phyloP scores from a whole-genome alignment of 306 rosid species.

The Cucumis hystrix region DNA sequence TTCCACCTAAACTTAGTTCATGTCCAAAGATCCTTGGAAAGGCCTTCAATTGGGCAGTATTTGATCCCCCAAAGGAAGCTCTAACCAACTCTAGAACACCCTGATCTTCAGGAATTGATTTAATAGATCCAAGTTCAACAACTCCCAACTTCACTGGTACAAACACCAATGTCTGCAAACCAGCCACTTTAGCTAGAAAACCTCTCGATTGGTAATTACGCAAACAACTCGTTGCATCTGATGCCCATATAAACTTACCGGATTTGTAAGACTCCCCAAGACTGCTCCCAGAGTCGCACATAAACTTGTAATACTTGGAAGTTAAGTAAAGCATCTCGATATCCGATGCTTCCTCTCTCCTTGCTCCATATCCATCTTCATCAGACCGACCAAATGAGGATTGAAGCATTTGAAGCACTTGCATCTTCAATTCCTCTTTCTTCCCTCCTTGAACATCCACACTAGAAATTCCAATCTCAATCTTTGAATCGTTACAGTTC shows the following conservation, averaged over 20 bases:
- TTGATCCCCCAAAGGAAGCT: conserved; percentile 37
- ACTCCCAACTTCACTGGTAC: conserved; percentile 69
- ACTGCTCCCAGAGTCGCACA: conserved; percentile 36
- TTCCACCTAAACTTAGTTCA: conserved; percentile 59
- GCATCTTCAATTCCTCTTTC: conserved; percentile 35
- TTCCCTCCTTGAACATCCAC: conserved; percentile 20
- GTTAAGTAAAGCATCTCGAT: conserved; percentile 58
- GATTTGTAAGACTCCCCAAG: conserved; percentile 52
- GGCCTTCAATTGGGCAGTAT: conserved; percentile 39
- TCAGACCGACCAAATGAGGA: conserved; percentile 33
- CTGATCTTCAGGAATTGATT: conserved; percentile 48
- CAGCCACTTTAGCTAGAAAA: conserved; percentile 42
- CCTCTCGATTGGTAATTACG: conserved; percentile 51
- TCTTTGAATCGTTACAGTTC: conserved; percentile 33
- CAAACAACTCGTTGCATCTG: conserved; percentile 33
- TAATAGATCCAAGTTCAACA: conserved; percentile 60
- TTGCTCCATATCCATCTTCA: conserved; percentile 29
- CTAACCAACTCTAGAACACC: conserved; percentile 35
- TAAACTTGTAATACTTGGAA: conserved; percentile 50
- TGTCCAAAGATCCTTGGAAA: conserved; percentile 75
- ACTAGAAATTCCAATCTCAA: conserved; percentile 9
- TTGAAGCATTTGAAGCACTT: conserved; percentile 63
- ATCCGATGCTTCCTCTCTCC: conserved; percentile 40
- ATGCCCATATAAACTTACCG: conserved; percentile 50
- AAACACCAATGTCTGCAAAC: conserved; percentile 55